A percentile compares a stretch with the other conserved stretches of the same genome.
phyloP scores from a whole-genome alignment of 345 rosid genomes.

The Arabidopsis arenosa region DNA sequence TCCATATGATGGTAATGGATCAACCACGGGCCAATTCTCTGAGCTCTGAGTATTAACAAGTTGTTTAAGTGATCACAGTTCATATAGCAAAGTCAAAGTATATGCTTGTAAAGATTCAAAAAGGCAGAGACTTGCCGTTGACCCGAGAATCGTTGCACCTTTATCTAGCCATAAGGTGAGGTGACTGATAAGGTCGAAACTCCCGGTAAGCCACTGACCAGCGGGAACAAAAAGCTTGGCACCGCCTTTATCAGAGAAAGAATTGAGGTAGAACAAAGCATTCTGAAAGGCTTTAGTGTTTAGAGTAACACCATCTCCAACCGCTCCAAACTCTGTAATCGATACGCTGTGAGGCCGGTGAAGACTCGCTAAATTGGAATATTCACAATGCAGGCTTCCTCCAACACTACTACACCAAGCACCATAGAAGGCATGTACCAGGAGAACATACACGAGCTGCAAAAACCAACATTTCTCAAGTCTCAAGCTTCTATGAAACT shows the following conservation, averaged over 20 bases:
- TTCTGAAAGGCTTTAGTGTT: constrained; percentile 98
- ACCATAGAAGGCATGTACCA: constrained; percentile 61
- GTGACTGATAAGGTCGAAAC: constrained; percentile 96
- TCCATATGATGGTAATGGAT: constrained; percentile 96
- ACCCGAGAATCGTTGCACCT: constrained; percentile 91
- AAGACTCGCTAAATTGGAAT: constrained; percentile 46
- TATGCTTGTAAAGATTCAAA: constrained; percentile 7
- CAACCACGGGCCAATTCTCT: constrained; percentile 91
- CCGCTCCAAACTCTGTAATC: constrained; percentile 97
- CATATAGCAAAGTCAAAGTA: not conserved
- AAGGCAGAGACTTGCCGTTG: constrained; percentile 60
- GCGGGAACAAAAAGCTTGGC: constrained; percentile 97
- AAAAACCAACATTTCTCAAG: constrained; percentile 31
- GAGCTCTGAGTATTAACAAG: constrained; percentile 52
- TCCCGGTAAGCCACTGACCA: constrained; percentile 97
- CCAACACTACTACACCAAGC: constrained; percentile 52
- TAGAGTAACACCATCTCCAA: constrained; percentile 94
- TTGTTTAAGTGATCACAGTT: constrained; percentile 10
- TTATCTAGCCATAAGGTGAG: constrained; percentile 89
- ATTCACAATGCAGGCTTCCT: constrained; percentile 62
- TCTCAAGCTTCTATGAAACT: constrained; percentile 25
- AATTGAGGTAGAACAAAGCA: constrained; percentile 95
- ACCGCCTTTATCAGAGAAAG: constrained; percentile 96
- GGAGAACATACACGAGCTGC: constrained; percentile 79
- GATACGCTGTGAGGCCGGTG: constrained; percentile 93